Base-by-base conservation (phyloP, 805 yeast genomes). In the Metschnikowia lochheadii region DNA sequence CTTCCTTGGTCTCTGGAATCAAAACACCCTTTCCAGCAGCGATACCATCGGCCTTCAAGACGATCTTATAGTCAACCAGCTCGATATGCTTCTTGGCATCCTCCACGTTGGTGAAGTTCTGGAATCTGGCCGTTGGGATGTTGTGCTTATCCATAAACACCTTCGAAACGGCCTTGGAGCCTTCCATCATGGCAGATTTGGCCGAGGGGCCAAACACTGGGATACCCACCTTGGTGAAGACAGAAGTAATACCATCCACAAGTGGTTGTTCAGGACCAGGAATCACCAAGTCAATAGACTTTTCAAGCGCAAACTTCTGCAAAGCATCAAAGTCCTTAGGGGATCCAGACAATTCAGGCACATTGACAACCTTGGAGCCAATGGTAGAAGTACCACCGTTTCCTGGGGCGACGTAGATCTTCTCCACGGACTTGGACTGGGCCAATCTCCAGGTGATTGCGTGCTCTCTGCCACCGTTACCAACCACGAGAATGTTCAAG, bases 241-340 rank as follows among this genome's bases (percentile, higher is more conserved):
- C 73, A 15, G 84, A 68, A 26, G 91, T 68, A 54, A 94, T 83
- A 46, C 99, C 99, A 63, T 94, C 97, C 32, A 95, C 97, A 55
- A 95, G 77, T 35, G 99, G 98, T 72, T 90, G 96, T 71, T 94
- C 99, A n/a, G 99, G 99, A 33, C 99, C 99, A 35, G 99, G 98
- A 40, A 94, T 77, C 5, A 89, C 98, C 50, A 94, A 75, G 46
- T 76, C 79, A 48, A 94, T 78, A 5, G 79, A 60, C 49, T 91
- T 73, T 29, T 80, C 80, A 14, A 76, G 65, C 5, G 97, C 96
- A 68, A 91, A 91, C 51, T 82, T 72, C 50, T 83, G 88, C 54
- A 94, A 77, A 32, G 73, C 70, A 1, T 77, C 77, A 61, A 94
- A 94, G 58, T 90, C 85, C n/a, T 69, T 71, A 53, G 83, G 80